Conservation (phyloP, 768 basidiomycete species). For the Holtermanniella nyarrowii region DNA sequence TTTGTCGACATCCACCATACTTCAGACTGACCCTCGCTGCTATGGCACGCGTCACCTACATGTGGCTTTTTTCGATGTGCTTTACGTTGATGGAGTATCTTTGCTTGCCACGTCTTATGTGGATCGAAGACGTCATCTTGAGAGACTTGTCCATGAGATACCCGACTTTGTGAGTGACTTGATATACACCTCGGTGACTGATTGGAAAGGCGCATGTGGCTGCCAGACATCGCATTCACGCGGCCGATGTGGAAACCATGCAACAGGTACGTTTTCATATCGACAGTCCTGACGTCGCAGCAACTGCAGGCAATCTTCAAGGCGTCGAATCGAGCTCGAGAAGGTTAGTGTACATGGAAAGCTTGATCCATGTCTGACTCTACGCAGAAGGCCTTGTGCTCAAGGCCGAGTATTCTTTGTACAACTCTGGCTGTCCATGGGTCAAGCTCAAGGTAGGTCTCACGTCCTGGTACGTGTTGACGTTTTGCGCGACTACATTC, state of each 20-base stretch:
- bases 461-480: not conserved
- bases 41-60: slow-evolving; percentile 54
- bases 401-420: slow-evolving; percentile 59
- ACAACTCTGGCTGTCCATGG: slow-evolving; percentile 66
- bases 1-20: slow-evolving; percentile 13
- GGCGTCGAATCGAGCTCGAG: slow-evolving; percentile 2
- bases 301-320: slow-evolving; percentile 7
- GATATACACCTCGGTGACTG: not conserved
- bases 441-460: slow-evolving; percentile 53
- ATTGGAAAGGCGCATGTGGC: slow-evolving; percentile 44
- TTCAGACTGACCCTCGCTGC: too few relatives aligned
- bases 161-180: slow-evolving; percentile 48
- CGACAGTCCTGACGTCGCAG: not conserved
- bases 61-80: slow-evolving; percentile 77
- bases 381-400: slow-evolving; percentile 52
- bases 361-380: too few relatives aligned
- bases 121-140: slow-evolving; percentile 54
- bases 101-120: slow-evolving; percentile 53
- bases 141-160: slow-evolving; percentile 49
- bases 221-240: slow-evolving; percentile 48
- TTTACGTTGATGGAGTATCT: slow-evolving; percentile 56
- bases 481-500: slow-evolving; percentile 68
- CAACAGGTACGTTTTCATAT: slow-evolving; percentile 4
- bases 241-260: slow-evolving; percentile 9
- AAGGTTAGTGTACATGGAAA: slow-evolving; percentile 18